Base-by-base conservation (phyloP, 2,329 filamentous ascomycete genomes). In the Tetracladium maxilliforme region DNA sequence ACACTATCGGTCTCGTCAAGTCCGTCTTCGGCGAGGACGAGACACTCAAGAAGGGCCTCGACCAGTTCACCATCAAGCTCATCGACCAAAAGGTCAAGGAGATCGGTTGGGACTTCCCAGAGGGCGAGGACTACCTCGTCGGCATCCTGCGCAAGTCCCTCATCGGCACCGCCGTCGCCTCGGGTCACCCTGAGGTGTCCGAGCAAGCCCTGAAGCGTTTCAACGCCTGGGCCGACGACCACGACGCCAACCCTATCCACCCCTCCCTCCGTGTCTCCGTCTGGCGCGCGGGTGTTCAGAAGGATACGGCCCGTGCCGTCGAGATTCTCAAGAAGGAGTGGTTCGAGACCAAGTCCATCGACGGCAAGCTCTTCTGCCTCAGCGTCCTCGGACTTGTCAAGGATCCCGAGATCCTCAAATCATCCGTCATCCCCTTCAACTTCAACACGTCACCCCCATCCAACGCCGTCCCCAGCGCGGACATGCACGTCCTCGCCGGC, bases 291-390 rank as follows among this genome's bases (percentile, higher is more conserved):
- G 77, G 72, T 14, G 64, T 94, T 31, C 74, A 72, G 34, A 50
- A 52, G 29, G 70, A 86, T 35, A 72, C 83, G 6, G 70, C 70
- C 6, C 64, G 66, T 26, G 58, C 71, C 10, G 77, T 70, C 36
- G 64, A 78, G 15, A 65, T 74, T 6, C 64, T 98, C 27, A 83
- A 87, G 57, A 70, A 82, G 27, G 86, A 94, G 47, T 95, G 82
- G 64, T 64, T 71, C 34, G 73, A 61, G 25, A 90, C 83, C 9
- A 76, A 77, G 26, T 82, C 84, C 6, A 74, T 94, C 19, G 90
- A 95, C 41, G 86, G 84, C 40, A 92, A 86, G 51, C 84, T 93
- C 38, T 79, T 92, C 35, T 78, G 72, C 36, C 66, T 95, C 4
- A 60, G 67, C 19, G 70, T 79, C 4, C 64, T 98, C 22, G 83